phyloP scores from a whole-genome alignment of 208 protist genomes.

The Acanthamoeba castellanii region DNA sequence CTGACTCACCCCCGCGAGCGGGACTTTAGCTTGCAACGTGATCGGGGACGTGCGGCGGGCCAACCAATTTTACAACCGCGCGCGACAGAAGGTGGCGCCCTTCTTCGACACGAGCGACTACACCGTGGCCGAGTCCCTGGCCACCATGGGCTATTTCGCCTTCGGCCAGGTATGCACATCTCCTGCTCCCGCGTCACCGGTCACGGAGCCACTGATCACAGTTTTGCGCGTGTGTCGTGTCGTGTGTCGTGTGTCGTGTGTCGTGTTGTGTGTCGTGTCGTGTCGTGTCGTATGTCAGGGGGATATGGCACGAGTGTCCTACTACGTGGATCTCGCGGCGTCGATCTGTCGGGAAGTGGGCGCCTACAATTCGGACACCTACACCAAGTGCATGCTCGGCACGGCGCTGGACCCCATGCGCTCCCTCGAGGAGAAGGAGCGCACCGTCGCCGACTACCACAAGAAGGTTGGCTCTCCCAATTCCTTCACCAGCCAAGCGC shows the following conservation, averaged over 20 bases:
- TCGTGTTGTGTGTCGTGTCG: too few relatives aligned
- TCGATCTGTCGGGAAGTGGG: constrained; percentile 22
- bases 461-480: neutral
- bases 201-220: too few relatives aligned
- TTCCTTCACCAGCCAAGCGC: neutral
- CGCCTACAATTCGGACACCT: constrained; percentile 40
- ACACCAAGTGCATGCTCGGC: constrained; percentile 43
- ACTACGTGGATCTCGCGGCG: neutral
- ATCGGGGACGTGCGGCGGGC: neutral
- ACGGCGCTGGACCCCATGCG: constrained; percentile 3
- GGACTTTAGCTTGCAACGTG: neutral
- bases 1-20: neutral
- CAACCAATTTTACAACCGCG: neutral
- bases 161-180: neutral
- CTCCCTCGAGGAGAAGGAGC: neutral
- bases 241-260: too few relatives aligned
- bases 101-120: constrained; percentile 23
- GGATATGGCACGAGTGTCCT: constrained; percentile 18
- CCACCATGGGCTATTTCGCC: constrained; percentile 4
- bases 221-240: too few relatives aligned
- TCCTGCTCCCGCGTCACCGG: too few relatives aligned
- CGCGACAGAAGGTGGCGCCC: neutral
- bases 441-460: neutral
- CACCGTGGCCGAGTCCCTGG: constrained; percentile 15
- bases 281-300: neutral